Conservation (phyloP, 495 filamentous ascomycete species). For the Penicillium lividum region DNA sequence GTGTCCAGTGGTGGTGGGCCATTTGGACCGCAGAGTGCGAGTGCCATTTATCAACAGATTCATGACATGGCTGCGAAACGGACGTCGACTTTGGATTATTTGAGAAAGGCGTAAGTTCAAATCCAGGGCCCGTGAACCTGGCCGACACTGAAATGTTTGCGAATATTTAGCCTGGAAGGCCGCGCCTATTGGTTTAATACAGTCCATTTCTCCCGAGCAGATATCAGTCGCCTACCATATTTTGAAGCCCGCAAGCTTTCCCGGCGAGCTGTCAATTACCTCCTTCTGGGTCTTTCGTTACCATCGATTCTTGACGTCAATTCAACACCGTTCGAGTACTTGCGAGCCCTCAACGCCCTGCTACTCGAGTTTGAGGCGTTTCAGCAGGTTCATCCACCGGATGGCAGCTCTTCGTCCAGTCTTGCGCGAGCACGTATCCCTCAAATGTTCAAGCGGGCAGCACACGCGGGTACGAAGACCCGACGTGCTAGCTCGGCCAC, state of each 20-base stretch:
- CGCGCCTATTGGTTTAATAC: constrained; percentile 98
- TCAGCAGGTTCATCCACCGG: constrained; percentile 78
- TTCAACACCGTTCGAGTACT: constrained; percentile 74
- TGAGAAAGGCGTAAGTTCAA: constrained; percentile 78
- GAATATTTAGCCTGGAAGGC: constrained; percentile 73
- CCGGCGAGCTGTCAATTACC: constrained; percentile 85
- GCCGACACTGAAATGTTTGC: neutral
- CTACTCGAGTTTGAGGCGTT: constrained; percentile 91
- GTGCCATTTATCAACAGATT: constrained; percentile 76
- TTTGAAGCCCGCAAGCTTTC: constrained; percentile 80
- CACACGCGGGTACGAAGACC: constrained; percentile 61
- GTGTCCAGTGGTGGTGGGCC: constrained; percentile 36
- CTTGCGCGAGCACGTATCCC: constrained; percentile 77
- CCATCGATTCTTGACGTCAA: constrained; percentile 87
- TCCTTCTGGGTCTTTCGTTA: constrained; percentile 88
- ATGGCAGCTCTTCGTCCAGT: constrained; percentile 67
- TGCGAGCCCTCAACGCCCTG: constrained; percentile 82
- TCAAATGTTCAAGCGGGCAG: constrained; percentile 82
- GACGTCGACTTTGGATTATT: constrained; percentile 93
- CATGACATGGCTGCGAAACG: constrained; percentile 87
- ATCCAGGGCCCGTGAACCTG: neutral
- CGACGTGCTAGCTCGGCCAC: constrained; percentile 72
- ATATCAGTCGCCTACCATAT: constrained; percentile 79
- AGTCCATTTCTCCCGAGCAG: constrained; percentile 80
- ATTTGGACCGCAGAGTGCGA: constrained; percentile 61